Conservation (phyloP, 805 yeast genomes). For the Spencermartinsiella europaea region DNA sequence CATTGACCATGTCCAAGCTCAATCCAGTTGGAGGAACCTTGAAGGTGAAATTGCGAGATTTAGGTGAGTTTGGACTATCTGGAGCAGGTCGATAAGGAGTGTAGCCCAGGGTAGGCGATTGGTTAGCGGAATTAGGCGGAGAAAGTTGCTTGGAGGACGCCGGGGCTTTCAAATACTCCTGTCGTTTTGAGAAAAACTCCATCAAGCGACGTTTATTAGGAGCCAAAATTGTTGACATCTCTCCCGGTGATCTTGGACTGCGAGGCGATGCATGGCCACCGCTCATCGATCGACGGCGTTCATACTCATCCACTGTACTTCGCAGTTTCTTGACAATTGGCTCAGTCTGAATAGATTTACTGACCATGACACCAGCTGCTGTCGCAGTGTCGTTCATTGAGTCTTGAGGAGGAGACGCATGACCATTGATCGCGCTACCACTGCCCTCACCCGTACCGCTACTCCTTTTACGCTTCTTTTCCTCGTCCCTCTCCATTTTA, state of each 20-base stretch:
- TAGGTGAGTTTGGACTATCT: conserved; percentile 1
- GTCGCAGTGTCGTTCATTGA: neutral
- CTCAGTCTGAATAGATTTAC: conserved; percentile 11
- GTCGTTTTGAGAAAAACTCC: conserved; percentile 6
- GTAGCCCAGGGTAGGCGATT: neutral
- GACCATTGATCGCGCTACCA: neutral
- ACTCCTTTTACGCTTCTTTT: conserved; percentile 3
- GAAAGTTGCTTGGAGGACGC: neutral
- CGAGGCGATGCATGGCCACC: neutral
- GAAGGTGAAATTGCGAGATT: neutral
- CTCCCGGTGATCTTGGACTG: neutral
- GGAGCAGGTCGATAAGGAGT: neutral
- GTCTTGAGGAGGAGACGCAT: neutral
- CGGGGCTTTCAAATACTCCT: conserved; percentile 1
- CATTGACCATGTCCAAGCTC: conserved; percentile 2
- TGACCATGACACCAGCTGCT: conserved; percentile 1
- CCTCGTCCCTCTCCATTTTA: conserved; percentile 13
- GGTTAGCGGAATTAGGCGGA: neutral
- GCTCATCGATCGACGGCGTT: neutral
- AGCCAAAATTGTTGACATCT: neutral
- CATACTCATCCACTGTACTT: neutral
- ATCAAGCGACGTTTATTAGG: conserved; percentile 4
- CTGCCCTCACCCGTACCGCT: neutral
- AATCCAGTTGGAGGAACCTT: neutral
- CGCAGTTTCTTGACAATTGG: conserved; percentile 12